Evolutionary conservation across 257 asterid species (phyloP), one percentile per base, ranked within the genome.

Genomic region (Schizonepeta tenuifolia): DNA sequence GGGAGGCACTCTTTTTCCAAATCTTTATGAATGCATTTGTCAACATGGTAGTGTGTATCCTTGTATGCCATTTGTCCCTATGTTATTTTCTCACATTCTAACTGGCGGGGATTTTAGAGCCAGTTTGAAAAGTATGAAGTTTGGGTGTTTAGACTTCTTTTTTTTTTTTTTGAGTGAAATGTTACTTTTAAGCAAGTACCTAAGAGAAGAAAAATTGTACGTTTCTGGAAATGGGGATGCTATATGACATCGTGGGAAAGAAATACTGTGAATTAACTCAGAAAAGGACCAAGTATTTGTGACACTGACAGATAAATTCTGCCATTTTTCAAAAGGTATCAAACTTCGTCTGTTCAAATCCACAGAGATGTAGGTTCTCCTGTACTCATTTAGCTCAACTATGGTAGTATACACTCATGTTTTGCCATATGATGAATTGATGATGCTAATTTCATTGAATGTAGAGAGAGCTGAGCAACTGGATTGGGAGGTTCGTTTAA

Each of bases 401-500:
- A 22, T 50, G 64, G 21, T 50, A 50, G 36, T 53, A 64, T 36
- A 20, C 6, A 36, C 75, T 18, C 72, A 26, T 62, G 17, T 62
- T 76, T 60, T 67, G 59, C 51, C 49, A 5, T 64, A 72, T 12
- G 62, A 56, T n/a, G n/a, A n/a, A n/a, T n/a, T n/a, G n/a, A n/a
- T 70, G 22, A 54, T 36, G 41, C 69, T 77, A 65, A 6, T 36
- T 58, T 72, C 41, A 65, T 71, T 59, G 57, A 65, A 47, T 73
- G 97, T 89, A 86, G 98, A 85, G 67, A 91, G 88, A 80, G 84
- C 85, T 47, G 97, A 94, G 86, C 95, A 84, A 69, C 78, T 94
- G 61, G 97, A 94, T 31, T 91, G 98, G 98, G 96, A 86, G 79
- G 83, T 89, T 71, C 92, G 98, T 60, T 75, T 90, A 69, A 89